A percentile compares a stretch with the other conserved stretches of the same genome.
phyloP scores from a whole-genome alignment of 371 early-diverging fungal species.

The Gilbertella persicaria region DNA sequence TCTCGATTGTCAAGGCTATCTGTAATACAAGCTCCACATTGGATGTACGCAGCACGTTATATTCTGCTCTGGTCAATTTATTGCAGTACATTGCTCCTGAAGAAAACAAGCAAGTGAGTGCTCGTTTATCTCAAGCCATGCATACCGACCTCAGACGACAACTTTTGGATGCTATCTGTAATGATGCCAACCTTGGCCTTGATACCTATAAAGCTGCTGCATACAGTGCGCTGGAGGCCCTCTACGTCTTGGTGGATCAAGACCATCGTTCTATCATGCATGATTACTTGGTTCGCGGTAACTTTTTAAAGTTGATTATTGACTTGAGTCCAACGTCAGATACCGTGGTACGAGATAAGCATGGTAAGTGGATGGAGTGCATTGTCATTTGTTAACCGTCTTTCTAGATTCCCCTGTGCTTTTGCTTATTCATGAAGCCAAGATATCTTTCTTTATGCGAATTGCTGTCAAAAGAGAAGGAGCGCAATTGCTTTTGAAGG shows the following conservation, averaged over 20 bases:
- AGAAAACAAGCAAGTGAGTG: slow-evolving; percentile 1
- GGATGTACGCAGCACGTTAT: slow-evolving; percentile 75
- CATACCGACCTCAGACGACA: slow-evolving; percentile 45
- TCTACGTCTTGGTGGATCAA: slow-evolving; percentile 35
- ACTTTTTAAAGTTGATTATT: slow-evolving; percentile 62
- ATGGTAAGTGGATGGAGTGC: no score
- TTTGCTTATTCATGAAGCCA: slow-evolving; percentile 72
- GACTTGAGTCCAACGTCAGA: slow-evolving; percentile 67
- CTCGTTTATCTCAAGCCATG: slow-evolving; percentile 27
- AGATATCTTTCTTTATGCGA: slow-evolving; percentile 77
- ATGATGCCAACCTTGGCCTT: slow-evolving; percentile 82
- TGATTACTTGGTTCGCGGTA: slow-evolving; percentile 58
- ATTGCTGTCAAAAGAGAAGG: slow-evolving; percentile 73
- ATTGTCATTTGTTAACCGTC: no score
- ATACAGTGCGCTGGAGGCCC: slow-evolving; percentile 70
- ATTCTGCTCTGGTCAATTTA: slow-evolving; percentile 71
- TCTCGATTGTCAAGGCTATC: slow-evolving; percentile 65
- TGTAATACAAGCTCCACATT: slow-evolving; percentile 53
- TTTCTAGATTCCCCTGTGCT: slow-evolving; percentile 44
- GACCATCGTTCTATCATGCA: not conserved
- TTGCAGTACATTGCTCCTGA: slow-evolving; percentile 56
- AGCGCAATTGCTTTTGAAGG: slow-evolving; percentile 69
- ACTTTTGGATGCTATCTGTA: slow-evolving; percentile 68
- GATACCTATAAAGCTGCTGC: slow-evolving; percentile 85
- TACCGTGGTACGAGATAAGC: no score